A percentile compares a stretch with the other conserved stretches of the same genome.
Conservation (phyloP, 108 stramenopile species). For the Cyclostephanos tholiformis region DNA sequence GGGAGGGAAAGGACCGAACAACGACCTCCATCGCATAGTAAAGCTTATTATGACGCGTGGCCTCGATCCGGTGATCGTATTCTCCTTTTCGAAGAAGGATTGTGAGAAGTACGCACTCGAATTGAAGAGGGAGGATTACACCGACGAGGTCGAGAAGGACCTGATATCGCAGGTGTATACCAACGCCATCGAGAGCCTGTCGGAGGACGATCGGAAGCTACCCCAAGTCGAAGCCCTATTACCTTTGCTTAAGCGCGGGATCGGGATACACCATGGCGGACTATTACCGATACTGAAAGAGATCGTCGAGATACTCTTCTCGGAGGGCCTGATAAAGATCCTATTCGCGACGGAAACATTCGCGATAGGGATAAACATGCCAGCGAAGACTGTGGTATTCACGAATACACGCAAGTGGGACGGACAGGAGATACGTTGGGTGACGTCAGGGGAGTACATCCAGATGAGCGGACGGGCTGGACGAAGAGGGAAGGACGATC, state of each 20-base stretch:
- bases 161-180: conserved; percentile 93
- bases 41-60: conserved; percentile 93
- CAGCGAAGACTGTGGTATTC: conserved; percentile 99
- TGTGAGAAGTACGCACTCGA: conserved; percentile 93
- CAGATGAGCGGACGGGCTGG: conserved; percentile 99
- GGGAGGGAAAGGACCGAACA: conserved; percentile 58
- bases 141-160: conserved; percentile 95
- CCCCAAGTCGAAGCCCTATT: conserved; percentile 95
- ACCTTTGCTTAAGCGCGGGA: conserved; percentile 95
- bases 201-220: conserved; percentile 94
- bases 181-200: conserved; percentile 95
- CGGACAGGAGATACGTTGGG: conserved; percentile 90
- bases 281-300: conserved; percentile 99
- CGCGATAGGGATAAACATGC: conserved; percentile 99
- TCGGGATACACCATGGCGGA: conserved; percentile 99
- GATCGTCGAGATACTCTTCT: conserved; percentile 98
- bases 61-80: conserved; percentile 97
- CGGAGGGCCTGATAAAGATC: conserved; percentile 95
- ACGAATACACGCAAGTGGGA: conserved; percentile 98
- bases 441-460: conserved; percentile 95
- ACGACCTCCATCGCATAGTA: conserved; percentile 94
- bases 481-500: conserved; percentile 97
- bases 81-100: conserved; percentile 98
- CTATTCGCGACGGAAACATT: conserved; percentile 99
- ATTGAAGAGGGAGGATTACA: conserved; percentile 92